These are phyloP conservation scores for Suhomyces guaymorum DNA, from an alignment of 1,139 yeast species.

Conservation along the genomic window DNA sequence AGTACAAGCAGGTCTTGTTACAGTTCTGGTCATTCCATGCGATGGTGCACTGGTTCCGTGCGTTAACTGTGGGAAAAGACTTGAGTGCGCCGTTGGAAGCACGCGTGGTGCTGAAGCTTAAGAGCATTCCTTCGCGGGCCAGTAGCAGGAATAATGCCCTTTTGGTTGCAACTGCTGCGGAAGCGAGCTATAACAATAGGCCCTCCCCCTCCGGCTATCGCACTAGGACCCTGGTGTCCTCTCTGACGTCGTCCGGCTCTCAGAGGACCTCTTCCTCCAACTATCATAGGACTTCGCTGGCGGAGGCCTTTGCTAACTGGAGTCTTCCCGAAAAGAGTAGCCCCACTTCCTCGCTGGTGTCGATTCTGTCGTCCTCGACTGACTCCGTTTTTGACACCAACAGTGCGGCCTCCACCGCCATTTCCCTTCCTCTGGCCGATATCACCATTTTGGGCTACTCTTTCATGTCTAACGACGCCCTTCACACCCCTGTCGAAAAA, in stretches of 20 bases:
- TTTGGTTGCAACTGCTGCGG: constrained; percentile 30
- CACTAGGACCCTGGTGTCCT: too few species aligned
- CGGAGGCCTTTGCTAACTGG: too few species aligned
- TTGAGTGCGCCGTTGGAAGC: constrained; percentile 37
- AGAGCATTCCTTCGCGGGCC: constrained; percentile 33
- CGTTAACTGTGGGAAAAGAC: constrained; percentile 37
- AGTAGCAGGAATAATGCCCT: constrained; percentile 28
- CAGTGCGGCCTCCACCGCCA: constrained; percentile 7
- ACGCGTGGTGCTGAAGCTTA: constrained; percentile 30
- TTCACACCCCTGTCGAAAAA: constrained; percentile 33
- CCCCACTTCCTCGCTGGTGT: background rate
- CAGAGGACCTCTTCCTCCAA: too few species aligned
- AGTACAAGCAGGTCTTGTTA: constrained; percentile 41
- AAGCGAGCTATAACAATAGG: constrained; percentile 20
- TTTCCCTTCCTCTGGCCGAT: constrained; percentile 4
- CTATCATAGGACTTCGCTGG: too few species aligned
- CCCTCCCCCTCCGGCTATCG: too few species aligned
- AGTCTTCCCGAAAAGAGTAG: too few species aligned
- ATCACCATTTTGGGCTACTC: constrained; percentile 21
- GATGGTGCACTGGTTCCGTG: constrained; percentile 43
- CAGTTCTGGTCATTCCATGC: constrained; percentile 48
- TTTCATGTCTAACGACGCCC: constrained; percentile 27
- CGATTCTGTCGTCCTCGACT: constrained; percentile 3
- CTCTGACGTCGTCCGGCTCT: too few species aligned
- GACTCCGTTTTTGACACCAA: constrained; percentile 9